Base-by-base conservation (phyloP, 2,329 filamentous ascomycete genomes). In the Thielaviopsis euricoi region DNA sequence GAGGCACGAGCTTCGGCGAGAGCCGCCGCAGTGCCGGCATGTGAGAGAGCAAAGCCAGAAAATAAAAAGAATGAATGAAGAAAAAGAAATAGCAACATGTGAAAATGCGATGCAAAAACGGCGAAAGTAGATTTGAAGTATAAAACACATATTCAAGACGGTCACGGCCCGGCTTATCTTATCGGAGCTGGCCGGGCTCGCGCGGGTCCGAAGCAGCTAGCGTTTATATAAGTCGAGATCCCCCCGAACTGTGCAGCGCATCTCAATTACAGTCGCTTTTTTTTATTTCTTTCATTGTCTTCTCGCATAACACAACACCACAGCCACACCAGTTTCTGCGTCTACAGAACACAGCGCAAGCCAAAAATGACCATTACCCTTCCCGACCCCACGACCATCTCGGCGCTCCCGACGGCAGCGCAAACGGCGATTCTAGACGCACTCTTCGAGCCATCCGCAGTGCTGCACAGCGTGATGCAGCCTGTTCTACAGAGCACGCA, bases 391-490 rank as follows among this genome's bases (percentile, higher is more conserved):
- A 67, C 73, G 52, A 70, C 72, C 15, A 72, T 94, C 46, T 72
- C 76, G 25, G 70, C 72, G 52, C 76, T 84, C 53, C 67, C 81
- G 19, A 75, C 80, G 29, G 65, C 74, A 26, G 71, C 77, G 21
- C 77, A 86, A 58, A 75, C 74, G 43, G 66, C 70, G 4, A 73
- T 83, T 54, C 79, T 95, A 53, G 87, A 94, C 70, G 76, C 83
- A 3, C 82, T 95, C 60, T 95, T 96, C 70, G 90, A 96, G 68
- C 87, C 87, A 17, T 89, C 85, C 57, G 73, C 78, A 0, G 79
- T 83, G 55, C 80, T 96, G 1, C 88, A 91, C 69, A 74, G 77
- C 13, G 76, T 93, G 15, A 80, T 86, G 17, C 68, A 87, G 6
- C 86, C 86, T 1, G 71, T 85, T 2, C 74, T 94, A n/a, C 74